Conservation (phyloP, 345 rosid genomes). For the Anacardium occidentale region DNA sequence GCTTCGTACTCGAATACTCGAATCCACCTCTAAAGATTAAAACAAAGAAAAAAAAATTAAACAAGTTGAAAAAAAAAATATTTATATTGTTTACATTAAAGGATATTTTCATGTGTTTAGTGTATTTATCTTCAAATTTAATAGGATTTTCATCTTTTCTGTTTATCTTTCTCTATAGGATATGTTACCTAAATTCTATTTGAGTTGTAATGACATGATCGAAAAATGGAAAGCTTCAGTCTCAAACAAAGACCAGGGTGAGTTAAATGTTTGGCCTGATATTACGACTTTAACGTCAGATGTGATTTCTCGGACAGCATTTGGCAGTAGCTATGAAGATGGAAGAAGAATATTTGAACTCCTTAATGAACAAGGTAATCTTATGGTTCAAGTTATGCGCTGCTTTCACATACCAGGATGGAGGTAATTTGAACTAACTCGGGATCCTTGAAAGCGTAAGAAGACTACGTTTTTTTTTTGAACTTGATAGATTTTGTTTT, state of each 20-base stretch:
- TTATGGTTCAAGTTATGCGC: neutral
- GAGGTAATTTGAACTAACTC: constrained; percentile 44
- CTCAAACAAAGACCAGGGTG: constrained; percentile 7
- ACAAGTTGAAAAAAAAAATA: too few species aligned
- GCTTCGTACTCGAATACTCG: too few species aligned
- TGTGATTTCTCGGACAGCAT: constrained; percentile 47
- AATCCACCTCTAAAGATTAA: too few species aligned
- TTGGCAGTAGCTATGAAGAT: constrained; percentile 42
- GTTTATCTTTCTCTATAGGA: constrained; percentile 13
- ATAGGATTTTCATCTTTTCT: too few species aligned
- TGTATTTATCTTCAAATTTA: too few species aligned
- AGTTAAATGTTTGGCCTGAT: constrained; percentile 41
- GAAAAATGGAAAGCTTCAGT: constrained; percentile 29
- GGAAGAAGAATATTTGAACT: constrained; percentile 45
- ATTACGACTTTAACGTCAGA: constrained; percentile 42
- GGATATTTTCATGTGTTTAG: too few species aligned
- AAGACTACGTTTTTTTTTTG: neutral
- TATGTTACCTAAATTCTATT: constrained; percentile 29
- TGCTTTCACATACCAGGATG: constrained; percentile 40
- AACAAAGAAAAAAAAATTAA: too few species aligned
- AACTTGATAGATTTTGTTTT: too few species aligned
- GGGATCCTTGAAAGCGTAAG: too few species aligned
- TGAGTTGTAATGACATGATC: constrained; percentile 32
- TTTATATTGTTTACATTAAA: too few species aligned
- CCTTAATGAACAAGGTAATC: constrained; percentile 23